Evolutionary conservation across 768 basidiomycete species (phyloP), one percentile per base, ranked within the genome.

Genomic region (Rhizopogon vulgaris): DNA sequence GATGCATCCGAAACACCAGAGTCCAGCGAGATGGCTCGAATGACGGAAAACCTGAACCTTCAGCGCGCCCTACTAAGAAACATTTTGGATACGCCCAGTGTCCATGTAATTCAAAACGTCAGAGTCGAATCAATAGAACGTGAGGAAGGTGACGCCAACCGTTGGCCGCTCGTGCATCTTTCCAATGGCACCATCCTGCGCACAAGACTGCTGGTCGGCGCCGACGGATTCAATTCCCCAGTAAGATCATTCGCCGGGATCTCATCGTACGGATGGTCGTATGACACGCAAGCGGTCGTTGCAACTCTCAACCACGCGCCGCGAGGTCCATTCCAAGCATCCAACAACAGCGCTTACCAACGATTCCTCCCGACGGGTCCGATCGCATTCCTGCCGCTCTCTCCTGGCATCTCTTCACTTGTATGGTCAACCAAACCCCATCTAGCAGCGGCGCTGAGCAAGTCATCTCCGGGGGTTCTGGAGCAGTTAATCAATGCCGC

Each of bases 281-380:
- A 99, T 67, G 79, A 87, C 53, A 86, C 88, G 0, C 87, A 90
- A 60, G 94, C 87, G 7, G 78, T 98, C 38, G 96, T 99, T 34
- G 90, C 90, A 3, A 96, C 92, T 0, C 77, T 99, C 59, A 66
- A 75, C 41, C 90, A 98, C 64, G 69, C 77, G 15, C 80, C 90
- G 1, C 78, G 84, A 18, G 74, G 77, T 11, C 70, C 78, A 28
- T 82, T 82, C 59, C 77, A 84, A 63, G 71, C 71, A 8, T 79
- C 79, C 9, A 91, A 90, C 60, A 83, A 80, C 6, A 90, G 84
- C 0, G 94, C 92, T 0, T 98, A 88, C 69, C 96, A 98, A 66
- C 78, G 94, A 18, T 97, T 97, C 74, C 79, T 98, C 17, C 88
- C 94, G 2, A 93, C 93, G 4, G 95, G 96, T 0, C 95, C 95